A percentile compares a stretch with the other conserved stretches of the same genome.
phyloP scores from a whole-genome alignment of 352 stramenopile species.

The Pythium plurisporium region DNA sequence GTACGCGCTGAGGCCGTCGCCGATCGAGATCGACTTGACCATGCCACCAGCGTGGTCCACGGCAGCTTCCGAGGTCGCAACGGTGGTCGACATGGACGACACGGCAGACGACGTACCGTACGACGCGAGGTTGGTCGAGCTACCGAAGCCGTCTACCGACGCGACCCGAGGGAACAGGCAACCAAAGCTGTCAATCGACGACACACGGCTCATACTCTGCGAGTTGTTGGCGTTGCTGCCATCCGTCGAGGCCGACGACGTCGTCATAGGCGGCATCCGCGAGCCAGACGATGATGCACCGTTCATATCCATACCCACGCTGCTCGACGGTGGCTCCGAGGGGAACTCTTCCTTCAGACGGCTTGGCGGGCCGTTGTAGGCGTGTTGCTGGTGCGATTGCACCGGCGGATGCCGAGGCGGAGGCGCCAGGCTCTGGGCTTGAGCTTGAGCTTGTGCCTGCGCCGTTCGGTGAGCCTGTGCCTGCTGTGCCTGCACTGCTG shows the following conservation, averaged over 20 bases:
- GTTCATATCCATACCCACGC: background rate
- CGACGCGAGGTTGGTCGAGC: slow-evolving; percentile 19
- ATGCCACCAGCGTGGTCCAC: slow-evolving; percentile 21
- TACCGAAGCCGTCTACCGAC: slow-evolving; percentile 74
- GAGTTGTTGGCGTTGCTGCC: slow-evolving; percentile 27
- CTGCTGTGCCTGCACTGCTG: slow-evolving; percentile 13
- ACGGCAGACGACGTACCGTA: slow-evolving; percentile 1
- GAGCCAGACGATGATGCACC: background rate
- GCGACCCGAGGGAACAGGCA: slow-evolving; percentile 78
- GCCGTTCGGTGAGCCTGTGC: slow-evolving; percentile 10
- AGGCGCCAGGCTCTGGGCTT: slow-evolving; percentile 21
- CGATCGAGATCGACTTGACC: slow-evolving; percentile 58
- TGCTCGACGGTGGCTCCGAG: background rate
- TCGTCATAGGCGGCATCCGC: too few relatives aligned
- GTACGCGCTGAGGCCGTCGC: slow-evolving; percentile 61
- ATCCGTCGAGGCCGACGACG: background rate
- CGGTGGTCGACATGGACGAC: slow-evolving; percentile 5
- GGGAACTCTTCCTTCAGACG: slow-evolving; percentile 13
- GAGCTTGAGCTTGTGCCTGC: slow-evolving; percentile 13
- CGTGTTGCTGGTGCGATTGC: slow-evolving; percentile 19
- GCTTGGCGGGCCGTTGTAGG: slow-evolving; percentile 5
- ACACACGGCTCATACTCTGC: slow-evolving; percentile 48
- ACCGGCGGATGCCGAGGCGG: slow-evolving; percentile 20
- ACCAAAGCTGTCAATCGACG: slow-evolving; percentile 83
- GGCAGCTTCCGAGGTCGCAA: slow-evolving; percentile 13